Percentiles rank a stretch among this genome's conserved stretches.
These are phyloP conservation scores for Camelina hispida DNA, from an alignment of 345 rosid genomes.

Conservation along the genomic window DNA sequence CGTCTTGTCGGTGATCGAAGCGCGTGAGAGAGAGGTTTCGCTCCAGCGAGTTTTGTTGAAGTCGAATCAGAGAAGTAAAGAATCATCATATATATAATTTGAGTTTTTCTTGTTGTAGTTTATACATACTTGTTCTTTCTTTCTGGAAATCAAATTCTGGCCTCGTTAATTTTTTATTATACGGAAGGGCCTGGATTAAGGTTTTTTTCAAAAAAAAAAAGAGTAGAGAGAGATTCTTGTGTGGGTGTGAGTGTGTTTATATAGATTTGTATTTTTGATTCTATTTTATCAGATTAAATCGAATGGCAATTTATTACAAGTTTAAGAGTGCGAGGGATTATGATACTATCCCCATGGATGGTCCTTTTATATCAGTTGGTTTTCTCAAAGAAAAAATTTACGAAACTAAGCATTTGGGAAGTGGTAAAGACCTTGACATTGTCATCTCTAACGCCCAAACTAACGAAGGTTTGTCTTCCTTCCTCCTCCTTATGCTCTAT, in stretches of 20 bases:
- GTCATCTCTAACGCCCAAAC: conserved; percentile 99
- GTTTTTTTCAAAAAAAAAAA: conserved; percentile 17
- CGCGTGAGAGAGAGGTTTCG: conserved; percentile 31
- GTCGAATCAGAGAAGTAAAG: conserved; percentile 41
- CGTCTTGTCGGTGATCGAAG: not conserved
- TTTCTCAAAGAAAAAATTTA: conserved; percentile 95
- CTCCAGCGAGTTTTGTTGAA: conserved; percentile 1
- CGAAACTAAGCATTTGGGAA: conserved; percentile 98
- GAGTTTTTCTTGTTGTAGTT: conserved; percentile 33
- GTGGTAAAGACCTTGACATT: conserved; percentile 97
- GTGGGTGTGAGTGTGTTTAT: conserved; percentile 4
- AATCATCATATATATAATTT: not conserved
- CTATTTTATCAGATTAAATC: conserved; percentile 41
- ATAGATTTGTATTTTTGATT: conserved; percentile 15
- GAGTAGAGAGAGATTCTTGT: conserved; percentile 16
- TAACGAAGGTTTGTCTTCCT: conserved; percentile 87
- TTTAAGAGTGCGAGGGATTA: conserved; percentile 99
- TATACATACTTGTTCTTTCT: not conserved
- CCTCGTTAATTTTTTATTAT: too few species aligned
- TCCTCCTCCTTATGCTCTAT: not conserved
- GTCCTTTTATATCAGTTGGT: conserved; percentile 95
- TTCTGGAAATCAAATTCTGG: conserved; percentile 25
- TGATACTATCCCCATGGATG: conserved; percentile 91
- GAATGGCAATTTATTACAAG: conserved; percentile 97
- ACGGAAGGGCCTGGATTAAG: conserved; percentile 9